A percentile compares a stretch with the other conserved stretches of the same genome.
These are phyloP conservation scores for Boletus edulis DNA, from an alignment of 768 basidiomycete species.

Conservation along the genomic window DNA sequence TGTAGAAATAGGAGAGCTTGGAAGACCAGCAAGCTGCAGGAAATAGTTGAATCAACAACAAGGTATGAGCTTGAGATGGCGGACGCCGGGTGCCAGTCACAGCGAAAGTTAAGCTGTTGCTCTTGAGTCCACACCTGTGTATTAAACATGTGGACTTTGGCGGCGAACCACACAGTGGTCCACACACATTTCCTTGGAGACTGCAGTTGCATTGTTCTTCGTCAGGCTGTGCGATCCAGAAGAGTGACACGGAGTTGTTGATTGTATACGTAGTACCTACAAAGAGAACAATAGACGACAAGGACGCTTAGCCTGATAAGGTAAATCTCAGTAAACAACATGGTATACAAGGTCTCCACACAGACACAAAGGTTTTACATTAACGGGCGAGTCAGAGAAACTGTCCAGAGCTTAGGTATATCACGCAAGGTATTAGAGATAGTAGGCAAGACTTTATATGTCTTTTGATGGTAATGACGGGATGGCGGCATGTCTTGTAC, in stretches of 20 bases:
- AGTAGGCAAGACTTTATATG: conserved; percentile 7
- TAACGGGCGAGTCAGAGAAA: conserved; percentile 1
- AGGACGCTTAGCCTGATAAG: conserved; percentile 13
- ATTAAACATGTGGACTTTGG: background rate
- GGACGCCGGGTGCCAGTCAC: background rate
- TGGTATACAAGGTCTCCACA: conserved; percentile 6
- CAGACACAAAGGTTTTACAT: background rate
- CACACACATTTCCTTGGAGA: conserved; percentile 23
- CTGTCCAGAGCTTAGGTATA: conserved; percentile 23
- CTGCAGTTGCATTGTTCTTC: conserved; percentile 25
- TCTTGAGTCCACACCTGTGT: background rate
- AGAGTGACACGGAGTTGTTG: background rate
- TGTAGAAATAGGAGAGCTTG: conserved; percentile 13
- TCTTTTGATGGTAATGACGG: conserved; percentile 25
- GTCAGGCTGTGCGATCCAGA: background rate
- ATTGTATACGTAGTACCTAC: conserved; percentile 7
- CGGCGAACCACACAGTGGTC: background rate
- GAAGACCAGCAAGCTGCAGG: conserved; percentile 25
- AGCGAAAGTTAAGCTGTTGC: background rate
- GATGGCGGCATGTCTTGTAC: conserved; percentile 36
- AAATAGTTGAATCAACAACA: background rate
- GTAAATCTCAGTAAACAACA: conserved; percentile 16
- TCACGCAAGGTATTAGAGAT: conserved; percentile 22
- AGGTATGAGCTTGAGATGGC: background rate
- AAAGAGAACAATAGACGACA: conserved; percentile 23